phyloP scores from a whole-genome alignment of 768 basidiomycete species.

The Mycena haematopus region DNA sequence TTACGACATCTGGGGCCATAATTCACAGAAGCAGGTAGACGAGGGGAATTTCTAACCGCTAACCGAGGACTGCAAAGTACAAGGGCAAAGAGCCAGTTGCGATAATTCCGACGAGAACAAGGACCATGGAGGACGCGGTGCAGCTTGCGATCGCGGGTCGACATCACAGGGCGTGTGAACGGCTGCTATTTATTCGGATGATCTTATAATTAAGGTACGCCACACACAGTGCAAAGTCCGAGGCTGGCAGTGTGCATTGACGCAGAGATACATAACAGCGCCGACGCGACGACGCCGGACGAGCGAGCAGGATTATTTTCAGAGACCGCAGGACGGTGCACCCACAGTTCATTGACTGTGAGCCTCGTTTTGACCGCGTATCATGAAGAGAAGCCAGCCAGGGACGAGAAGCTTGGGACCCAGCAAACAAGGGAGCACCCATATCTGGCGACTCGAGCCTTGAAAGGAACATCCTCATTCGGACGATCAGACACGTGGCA shows the following conservation, averaged over 20 bases:
- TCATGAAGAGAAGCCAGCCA: conserved; percentile 1
- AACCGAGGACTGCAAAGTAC: background rate
- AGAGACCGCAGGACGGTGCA: background rate
- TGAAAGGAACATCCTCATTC: background rate
- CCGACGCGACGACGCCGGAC: background rate
- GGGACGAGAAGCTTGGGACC: background rate
- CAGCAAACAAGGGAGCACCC: background rate
- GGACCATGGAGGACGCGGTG: background rate
- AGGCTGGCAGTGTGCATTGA: background rate
- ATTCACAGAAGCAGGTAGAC: background rate
- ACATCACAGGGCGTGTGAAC: background rate
- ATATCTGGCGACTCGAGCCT: background rate
- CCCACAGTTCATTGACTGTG: background rate
- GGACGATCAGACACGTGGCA: conserved; percentile 12
- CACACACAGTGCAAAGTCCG: background rate
- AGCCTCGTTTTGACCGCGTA: conserved; percentile 20
- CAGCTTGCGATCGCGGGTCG: background rate
- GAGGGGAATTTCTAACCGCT: too few relatives aligned
- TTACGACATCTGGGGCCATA: background rate
- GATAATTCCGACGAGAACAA: background rate
- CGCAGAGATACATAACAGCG: background rate
- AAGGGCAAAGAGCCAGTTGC: background rate
- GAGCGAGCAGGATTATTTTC: background rate
- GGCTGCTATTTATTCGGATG: background rate
- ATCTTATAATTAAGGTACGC: background rate